Evolutionary conservation across 2,329 filamentous ascomycete genomes (phyloP).

Genomic region (Scytalidium sp.): DNA sequence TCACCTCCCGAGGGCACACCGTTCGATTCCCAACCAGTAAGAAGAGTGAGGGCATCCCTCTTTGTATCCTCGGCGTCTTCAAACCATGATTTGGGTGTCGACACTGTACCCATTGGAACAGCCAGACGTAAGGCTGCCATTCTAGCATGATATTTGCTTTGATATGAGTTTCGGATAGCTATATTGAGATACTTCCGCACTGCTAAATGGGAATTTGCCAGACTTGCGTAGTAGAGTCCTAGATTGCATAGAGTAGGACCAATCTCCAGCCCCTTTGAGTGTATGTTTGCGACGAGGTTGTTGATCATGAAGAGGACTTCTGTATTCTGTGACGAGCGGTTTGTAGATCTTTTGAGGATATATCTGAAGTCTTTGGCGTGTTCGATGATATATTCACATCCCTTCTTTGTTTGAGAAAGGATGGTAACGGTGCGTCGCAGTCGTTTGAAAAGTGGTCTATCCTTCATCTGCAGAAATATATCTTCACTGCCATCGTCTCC

Average conservation of each 20-base stretch:
- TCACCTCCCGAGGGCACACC: background rate
- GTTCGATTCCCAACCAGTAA: conserved; percentile 13
- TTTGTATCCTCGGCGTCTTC: background rate
- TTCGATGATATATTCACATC: conserved; percentile 11
- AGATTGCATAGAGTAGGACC: conserved; percentile 7
- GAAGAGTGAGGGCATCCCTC: conserved; percentile 6
- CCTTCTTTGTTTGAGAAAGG: conserved; percentile 12
- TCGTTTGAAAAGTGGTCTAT: background rate
- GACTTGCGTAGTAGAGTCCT: conserved; percentile 15
- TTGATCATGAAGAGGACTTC: conserved; percentile 3
- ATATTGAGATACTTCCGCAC: background rate
- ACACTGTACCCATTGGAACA: background rate
- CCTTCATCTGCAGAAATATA: background rate
- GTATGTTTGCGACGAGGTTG: conserved; percentile 12
- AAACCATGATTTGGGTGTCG: background rate
- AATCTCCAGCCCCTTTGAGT: conserved; percentile 10
- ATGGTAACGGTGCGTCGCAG: conserved; percentile 7
- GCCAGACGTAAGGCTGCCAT: background rate
- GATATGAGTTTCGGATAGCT: background rate
- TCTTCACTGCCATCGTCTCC: background rate
- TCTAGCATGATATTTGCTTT: background rate
- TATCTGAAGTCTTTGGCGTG: background rate
- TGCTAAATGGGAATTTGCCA: background rate
- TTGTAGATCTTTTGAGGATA: background rate
- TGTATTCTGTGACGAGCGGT: background rate